Percentiles rank a stretch among this genome's conserved stretches.
phyloP scores from a whole-genome alignment of 1,284 basidiomycete species.

The Cryptococcus sp. region DNA sequence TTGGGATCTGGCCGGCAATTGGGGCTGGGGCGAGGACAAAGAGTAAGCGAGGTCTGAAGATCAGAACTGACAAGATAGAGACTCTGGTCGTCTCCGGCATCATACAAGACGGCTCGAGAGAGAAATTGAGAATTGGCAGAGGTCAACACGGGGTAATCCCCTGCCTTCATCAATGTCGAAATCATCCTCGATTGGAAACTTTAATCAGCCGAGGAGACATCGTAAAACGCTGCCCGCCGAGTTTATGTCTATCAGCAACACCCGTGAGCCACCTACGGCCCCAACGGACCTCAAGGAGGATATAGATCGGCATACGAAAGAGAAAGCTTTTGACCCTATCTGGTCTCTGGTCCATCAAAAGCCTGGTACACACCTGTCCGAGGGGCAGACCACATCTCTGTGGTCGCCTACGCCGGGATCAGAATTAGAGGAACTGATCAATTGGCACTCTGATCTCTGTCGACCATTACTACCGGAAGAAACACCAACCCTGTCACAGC shows the following conservation, averaged over 20 bases:
- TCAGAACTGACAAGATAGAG: neutral
- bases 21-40: conserved; percentile 27
- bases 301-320: no score
- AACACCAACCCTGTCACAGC: conserved; percentile 32
- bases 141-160: conserved; percentile 6
- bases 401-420: conserved; percentile 28
- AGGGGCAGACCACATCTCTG: conserved; percentile 1
- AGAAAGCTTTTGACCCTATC: conserved; percentile 10
- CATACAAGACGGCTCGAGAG: conserved; percentile 24
- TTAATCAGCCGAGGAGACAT: conserved; percentile 8
- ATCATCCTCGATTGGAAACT: neutral
- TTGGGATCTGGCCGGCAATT: conserved; percentile 25
- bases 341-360: conserved; percentile 22
- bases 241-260: conserved; percentile 6
- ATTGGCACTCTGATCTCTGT: conserved; percentile 14
- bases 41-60: neutral
- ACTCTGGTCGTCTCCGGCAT: conserved; percentile 4
- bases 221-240: conserved; percentile 21
- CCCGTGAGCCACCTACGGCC: neutral
- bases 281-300: neutral
- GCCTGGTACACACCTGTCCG: conserved; percentile 25
- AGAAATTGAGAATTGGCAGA: conserved; percentile 33
- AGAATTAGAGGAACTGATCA: conserved; percentile 27
- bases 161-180: conserved; percentile 10
- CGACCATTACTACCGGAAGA: conserved; percentile 26